Base-by-base conservation (phyloP, 176 grass and related monocot species). In the Aegilops tauschii region DNA sequence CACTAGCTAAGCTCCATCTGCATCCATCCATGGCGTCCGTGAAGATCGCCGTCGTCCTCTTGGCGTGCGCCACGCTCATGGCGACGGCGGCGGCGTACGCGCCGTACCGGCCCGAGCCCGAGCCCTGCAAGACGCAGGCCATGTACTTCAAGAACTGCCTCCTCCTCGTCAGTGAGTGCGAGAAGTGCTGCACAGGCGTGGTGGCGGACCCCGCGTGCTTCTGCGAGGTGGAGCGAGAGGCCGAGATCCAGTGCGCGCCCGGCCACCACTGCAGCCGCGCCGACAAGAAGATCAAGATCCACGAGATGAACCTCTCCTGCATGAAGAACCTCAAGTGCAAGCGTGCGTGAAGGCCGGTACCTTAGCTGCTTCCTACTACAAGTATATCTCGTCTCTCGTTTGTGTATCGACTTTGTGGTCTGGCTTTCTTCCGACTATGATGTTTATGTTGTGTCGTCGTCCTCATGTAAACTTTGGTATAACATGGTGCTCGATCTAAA, bases 121-220 rank as follows among this genome's bases (percentile, higher is more conserved):
- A 69, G 31, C 65, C 65, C 2, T 83, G 82, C 49, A 8, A 11
- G 52, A 61, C 21, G 69, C 82, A 83, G 69, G 71, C 52, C 13
- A 16, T 0, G 23, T 83, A 83, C 82, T 73, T 83, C 52, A 21
- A 6, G n/a, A 83, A 83, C 82, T 83, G 82, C 36, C 82, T 83
- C 14, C 3, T 9, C 9, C 54, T 6, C 1, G 81, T 39, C 1
- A 39, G 37, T 8, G 37, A 39, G 39, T 9, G 1, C 3, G 35
- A 83, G 10, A 11, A 6, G 16, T 83, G 81, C 81, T 83, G 81
- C 34, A 0, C 9, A 13, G 16, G 25, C 71, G 68, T 83, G 32
- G 67, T 83, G 16, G 11, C 2, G 3, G 3, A 83, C 23, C 1
- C 0, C 2, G 0, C 17, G 35, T 83, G 81, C 81, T 21, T 8